phyloP scores from a whole-genome alignment of 2,329 filamentous ascomycete genomes.

The Cladosporium sp. region DNA sequence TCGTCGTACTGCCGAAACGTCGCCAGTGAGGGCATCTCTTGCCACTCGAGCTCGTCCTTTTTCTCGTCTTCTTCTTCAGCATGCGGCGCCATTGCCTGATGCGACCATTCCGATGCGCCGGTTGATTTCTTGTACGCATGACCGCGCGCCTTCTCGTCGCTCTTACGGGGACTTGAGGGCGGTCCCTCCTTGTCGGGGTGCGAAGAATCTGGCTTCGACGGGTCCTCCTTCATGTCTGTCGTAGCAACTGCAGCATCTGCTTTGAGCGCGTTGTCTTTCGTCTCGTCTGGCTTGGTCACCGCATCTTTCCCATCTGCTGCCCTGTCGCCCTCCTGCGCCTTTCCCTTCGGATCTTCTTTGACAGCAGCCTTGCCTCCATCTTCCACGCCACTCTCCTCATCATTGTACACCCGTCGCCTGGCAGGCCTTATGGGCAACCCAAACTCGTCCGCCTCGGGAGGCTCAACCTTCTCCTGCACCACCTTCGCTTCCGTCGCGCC shows the following conservation, averaged over 20 bases:
- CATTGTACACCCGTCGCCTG: conserved; percentile 23
- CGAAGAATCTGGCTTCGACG: neutral
- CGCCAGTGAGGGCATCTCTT: conserved; percentile 88
- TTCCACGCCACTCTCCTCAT: conserved; percentile 16
- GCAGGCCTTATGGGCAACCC: conserved; percentile 30
- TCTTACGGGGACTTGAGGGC: conserved; percentile 11
- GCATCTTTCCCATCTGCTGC: neutral
- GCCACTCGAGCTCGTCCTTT: conserved; percentile 70
- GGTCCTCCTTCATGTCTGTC: neutral
- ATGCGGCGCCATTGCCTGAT: conserved; percentile 65
- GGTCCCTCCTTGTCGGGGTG: neutral
- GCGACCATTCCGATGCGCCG: conserved; percentile 72
- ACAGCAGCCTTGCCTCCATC: neutral
- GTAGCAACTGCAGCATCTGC: neutral
- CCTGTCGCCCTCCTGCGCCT: neutral
- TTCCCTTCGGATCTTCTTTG: conserved; percentile 3
- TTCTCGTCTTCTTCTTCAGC: conserved; percentile 47
- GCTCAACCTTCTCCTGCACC: conserved; percentile 1
- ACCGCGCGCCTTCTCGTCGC: conserved; percentile 6
- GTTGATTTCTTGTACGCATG: conserved; percentile 5
- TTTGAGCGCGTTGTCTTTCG: neutral
- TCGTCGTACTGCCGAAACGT: conserved; percentile 95
- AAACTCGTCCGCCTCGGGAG: conserved; percentile 31
- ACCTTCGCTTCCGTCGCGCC: neutral
- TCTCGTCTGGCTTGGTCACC: neutral